A percentile compares a stretch with the other conserved stretches of the same genome.
These are phyloP conservation scores for Phlebiopsis gigantea DNA, from an alignment of 768 basidiomycete genomes.

Conservation along the genomic window DNA sequence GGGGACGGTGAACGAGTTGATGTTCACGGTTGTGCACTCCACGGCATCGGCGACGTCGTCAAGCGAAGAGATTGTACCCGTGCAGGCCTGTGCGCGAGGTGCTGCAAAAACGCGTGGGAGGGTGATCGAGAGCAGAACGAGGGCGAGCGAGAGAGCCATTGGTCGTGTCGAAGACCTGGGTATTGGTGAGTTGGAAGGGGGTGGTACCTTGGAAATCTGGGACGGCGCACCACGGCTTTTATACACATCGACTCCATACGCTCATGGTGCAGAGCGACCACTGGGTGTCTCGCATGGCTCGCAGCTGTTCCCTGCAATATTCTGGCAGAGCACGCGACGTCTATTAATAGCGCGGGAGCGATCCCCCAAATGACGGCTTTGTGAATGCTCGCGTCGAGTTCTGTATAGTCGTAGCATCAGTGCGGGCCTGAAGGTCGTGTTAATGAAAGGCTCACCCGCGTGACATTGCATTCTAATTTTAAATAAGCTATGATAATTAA, in stretches of 20 bases:
- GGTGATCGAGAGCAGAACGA: constrained; percentile 1
- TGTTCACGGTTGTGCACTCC: constrained; percentile 51
- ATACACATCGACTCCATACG: background rate
- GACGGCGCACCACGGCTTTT: background rate
- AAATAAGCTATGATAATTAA: too few species aligned
- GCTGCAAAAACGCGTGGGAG: background rate
- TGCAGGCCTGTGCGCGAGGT: constrained; percentile 25
- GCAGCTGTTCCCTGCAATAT: too few species aligned
- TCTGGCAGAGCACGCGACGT: too few species aligned
- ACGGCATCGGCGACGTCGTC: constrained; percentile 46
- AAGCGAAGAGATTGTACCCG: constrained; percentile 51
- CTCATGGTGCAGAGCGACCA: too few species aligned
- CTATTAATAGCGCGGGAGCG: too few species aligned
- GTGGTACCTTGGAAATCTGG: background rate
- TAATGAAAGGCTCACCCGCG: too few species aligned
- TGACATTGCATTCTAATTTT: too few species aligned
- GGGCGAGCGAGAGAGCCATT: background rate
- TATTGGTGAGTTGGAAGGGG: background rate
- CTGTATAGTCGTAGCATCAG: too few species aligned
- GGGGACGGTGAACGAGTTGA: constrained; percentile 53
- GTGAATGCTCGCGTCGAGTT: too few species aligned
- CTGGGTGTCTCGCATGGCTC: too few species aligned
- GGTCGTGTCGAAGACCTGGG: background rate
- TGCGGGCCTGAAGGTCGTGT: too few species aligned
- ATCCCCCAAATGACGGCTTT: too few species aligned